Percentiles rank a stretch among this genome's conserved stretches.
phyloP scores from a whole-genome alignment of 306 rosid species.

The Quercus mongolica region DNA sequence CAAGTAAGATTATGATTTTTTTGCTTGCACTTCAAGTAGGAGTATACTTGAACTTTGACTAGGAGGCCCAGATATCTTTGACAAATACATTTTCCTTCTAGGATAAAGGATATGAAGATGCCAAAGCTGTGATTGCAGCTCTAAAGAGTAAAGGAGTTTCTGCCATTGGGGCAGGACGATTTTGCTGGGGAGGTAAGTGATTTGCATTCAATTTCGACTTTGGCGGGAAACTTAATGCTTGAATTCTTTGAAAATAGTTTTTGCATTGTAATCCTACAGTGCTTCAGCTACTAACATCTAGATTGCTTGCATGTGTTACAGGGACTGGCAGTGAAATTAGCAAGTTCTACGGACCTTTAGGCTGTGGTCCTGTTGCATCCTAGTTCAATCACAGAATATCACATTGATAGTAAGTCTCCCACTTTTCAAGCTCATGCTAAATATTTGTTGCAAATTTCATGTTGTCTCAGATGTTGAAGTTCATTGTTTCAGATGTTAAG shows the following conservation, averaged over 20 bases:
- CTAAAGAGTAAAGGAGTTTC: constrained; percentile 49
- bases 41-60: too few relatives aligned
- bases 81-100: too few relatives aligned
- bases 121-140: constrained; percentile 43
- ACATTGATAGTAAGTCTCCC: constrained; percentile 23
- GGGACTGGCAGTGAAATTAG: constrained; percentile 40
- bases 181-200: constrained; percentile 64
- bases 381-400: constrained; percentile 15
- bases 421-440: background rate
- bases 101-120: constrained; percentile 42
- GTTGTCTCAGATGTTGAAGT: background rate
- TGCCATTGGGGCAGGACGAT: constrained; percentile 53
- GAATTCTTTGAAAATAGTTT: background rate
- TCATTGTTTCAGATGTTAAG: constrained; percentile 37
- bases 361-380: constrained; percentile 52
- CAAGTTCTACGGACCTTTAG: constrained; percentile 31
- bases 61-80: too few relatives aligned
- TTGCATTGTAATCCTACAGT: background rate
- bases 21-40: too few relatives aligned
- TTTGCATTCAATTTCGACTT: background rate
- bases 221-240: background rate
- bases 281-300: background rate
- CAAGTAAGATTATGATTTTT: too few relatives aligned
- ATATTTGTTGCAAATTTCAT: background rate
- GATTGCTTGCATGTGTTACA: constrained; percentile 15